A percentile compares a stretch with the other conserved stretches of the same genome.
Conservation (phyloP, 1,284 basidiomycete genomes). For the Cutaneotrichosporon cyanovorans region DNA sequence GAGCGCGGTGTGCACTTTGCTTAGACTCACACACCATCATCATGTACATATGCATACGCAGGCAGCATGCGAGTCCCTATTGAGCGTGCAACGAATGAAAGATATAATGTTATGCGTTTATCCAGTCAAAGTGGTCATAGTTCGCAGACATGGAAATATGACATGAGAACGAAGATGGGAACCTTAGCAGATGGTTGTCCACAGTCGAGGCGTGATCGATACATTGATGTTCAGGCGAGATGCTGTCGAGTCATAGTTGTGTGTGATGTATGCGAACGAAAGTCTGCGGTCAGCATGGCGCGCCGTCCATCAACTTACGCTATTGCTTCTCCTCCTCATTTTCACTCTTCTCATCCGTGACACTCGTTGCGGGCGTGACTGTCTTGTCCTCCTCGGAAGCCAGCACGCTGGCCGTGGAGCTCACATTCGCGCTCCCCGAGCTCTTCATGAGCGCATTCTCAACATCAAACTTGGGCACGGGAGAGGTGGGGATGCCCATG, state of each 20-base stretch:
- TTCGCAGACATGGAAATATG: no score
- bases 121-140: background rate
- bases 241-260: background rate
- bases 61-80: conserved; percentile 1
- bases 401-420: conserved; percentile 21
- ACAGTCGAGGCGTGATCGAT: background rate
- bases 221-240: conserved; percentile 1
- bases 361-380: conserved; percentile 20
- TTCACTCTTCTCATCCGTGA: conserved; percentile 17
- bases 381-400: conserved; percentile 20
- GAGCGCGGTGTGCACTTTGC: conserved; percentile 75
- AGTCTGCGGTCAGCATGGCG: background rate
- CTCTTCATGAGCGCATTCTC: conserved; percentile 38
- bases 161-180: background rate
- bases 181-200: no score
- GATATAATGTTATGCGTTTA: background rate
- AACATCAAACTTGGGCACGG: conserved; percentile 26
- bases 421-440: conserved; percentile 12
- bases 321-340: conserved; percentile 8
- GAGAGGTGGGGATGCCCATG: conserved; percentile 6
- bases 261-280: background rate
- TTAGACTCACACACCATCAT: conserved; percentile 29
- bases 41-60: conserved; percentile 22
- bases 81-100: background rate
- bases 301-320: background rate